Base-by-base conservation (phyloP, 2,329 filamentous ascomycete species). In the Plenodomus tracheiphilus region DNA sequence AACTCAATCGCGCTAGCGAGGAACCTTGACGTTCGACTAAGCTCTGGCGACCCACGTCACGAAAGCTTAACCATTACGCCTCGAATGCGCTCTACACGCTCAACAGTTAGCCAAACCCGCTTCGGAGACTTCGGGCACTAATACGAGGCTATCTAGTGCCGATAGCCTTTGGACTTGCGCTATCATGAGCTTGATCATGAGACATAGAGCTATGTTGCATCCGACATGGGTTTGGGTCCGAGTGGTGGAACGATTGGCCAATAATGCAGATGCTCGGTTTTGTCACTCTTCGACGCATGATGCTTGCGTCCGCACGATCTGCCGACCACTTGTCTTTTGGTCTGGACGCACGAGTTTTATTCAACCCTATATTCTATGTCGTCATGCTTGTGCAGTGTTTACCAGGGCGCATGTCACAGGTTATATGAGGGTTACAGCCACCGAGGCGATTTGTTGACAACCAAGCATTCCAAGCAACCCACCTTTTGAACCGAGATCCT, bases 1-100 rank as follows among this genome's bases (percentile, higher is more conserved):
- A 17, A 37, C 16, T 20, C 13, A 37, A 17, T 37, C 28, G 9
- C 28, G n/a, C 35, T 41, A 16, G 21, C 20, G 16, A n/a, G 15
- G 16, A 41, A 30, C 7, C 18, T 39, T 39, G 49, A 49, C 49
- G 49, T 53, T 39, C 6, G 49, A 49, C 39, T 49, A 53, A 53
- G 49, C 49, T 49, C 10, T 38, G 21, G 10, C 37, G 46, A 53
- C 46, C 42, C 21, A 43, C 49, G 39, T 44, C 32, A 49, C 39
- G 36, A 53, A 53, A 53, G 49, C 49, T 53, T 53, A 49, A 40
- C 22, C 9, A 4, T 32, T 15, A 20, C 39, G 19, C 41, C 28
- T 34, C 30, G 20, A 38, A 15, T 6, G 20, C 17, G 16, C 13
- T 32, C 37, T 39, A 17, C 21, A 41, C 22, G 6, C 22, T 25